These are phyloP conservation scores for Sordariomycetes sp. DNA, from an alignment of 2,329 filamentous ascomycete genomes.

Conservation along the genomic window DNA sequence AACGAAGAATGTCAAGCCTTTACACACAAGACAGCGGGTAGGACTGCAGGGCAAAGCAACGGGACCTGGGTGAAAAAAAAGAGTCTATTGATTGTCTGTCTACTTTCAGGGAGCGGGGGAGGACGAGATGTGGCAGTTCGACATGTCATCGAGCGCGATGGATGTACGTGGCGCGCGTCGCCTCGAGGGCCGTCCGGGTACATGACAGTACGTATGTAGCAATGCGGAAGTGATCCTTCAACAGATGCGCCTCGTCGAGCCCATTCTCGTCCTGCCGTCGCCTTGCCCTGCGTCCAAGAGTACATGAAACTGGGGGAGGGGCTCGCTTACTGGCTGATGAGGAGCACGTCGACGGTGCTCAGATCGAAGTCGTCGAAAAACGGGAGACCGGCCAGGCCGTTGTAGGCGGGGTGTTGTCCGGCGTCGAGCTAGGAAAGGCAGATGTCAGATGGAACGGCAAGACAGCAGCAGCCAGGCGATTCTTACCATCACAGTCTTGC, in stretches of 20 bases:
- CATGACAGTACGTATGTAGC: neutral
- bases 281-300: constrained; percentile 14
- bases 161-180: neutral
- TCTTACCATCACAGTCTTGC: constrained; percentile 92
- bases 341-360: constrained; percentile 89
- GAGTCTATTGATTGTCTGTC: constrained; percentile 1
- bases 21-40: neutral
- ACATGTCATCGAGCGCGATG: neutral
- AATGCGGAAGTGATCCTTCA: neutral
- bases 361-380: constrained; percentile 99
- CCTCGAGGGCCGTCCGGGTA: neutral
- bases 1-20: constrained; percentile 1
- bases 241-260: neutral
- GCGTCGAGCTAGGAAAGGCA: constrained; percentile 65
- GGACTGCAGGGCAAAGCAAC: neutral
- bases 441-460: constrained; percentile 7
- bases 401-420: constrained; percentile 92
- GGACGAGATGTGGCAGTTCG: neutral
- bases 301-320: constrained; percentile 4
- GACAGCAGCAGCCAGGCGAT: constrained; percentile 8
- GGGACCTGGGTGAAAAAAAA: neutral
- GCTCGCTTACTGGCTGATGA: constrained; percentile 94
- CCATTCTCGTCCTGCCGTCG: constrained; percentile 5
- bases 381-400: constrained; percentile 83
- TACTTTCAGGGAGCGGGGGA: neutral